A percentile compares a stretch with the other conserved stretches of the same genome.
phyloP scores from a whole-genome alignment of 2,329 filamentous ascomycete species.

The Cercospora sojina region DNA sequence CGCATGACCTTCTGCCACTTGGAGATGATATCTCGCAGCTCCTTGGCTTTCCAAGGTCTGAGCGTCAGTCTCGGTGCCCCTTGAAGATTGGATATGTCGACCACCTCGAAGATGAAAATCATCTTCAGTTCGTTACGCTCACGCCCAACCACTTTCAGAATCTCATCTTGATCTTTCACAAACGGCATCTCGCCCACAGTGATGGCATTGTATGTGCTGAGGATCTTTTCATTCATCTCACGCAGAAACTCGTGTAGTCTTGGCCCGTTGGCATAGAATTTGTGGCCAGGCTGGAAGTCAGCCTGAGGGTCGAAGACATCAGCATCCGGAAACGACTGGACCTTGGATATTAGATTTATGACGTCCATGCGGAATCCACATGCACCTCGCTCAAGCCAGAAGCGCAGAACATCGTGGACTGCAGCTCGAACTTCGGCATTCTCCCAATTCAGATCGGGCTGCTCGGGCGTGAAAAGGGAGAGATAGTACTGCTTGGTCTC shows the following conservation, averaged over 20 bases:
- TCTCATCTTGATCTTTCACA: conserved; percentile 46
- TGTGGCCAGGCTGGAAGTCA: conserved; percentile 50
- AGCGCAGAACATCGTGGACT: conserved; percentile 49
- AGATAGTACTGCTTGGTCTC: conserved; percentile 50
- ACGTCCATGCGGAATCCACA: conserved; percentile 50
- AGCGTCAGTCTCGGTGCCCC: conserved; percentile 40
- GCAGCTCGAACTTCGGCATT: conserved; percentile 46
- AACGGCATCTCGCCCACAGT: conserved; percentile 63
- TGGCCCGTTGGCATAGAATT: conserved; percentile 58
- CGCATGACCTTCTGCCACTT: conserved; percentile 52
- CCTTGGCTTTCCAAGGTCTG: conserved; percentile 41
- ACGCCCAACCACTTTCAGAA: conserved; percentile 45
- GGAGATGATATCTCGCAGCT: conserved; percentile 32
- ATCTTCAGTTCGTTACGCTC: conserved; percentile 47
- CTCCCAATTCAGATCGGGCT: conserved; percentile 53
- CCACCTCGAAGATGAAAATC: conserved; percentile 52
- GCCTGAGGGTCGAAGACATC: conserved; percentile 42
- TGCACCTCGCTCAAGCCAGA: conserved; percentile 50
- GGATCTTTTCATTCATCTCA: conserved; percentile 53
- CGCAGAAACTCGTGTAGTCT: conserved; percentile 58
- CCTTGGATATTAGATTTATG: conserved; percentile 52
- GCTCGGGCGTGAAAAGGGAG: conserved; percentile 48
- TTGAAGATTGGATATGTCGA: conserved; percentile 41
- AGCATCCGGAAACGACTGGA: conserved; percentile 45
- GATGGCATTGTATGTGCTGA: conserved; percentile 58